phyloP scores from a whole-genome alignment of 2,329 filamentous ascomycete species.

The Fusarium floridanum region DNA sequence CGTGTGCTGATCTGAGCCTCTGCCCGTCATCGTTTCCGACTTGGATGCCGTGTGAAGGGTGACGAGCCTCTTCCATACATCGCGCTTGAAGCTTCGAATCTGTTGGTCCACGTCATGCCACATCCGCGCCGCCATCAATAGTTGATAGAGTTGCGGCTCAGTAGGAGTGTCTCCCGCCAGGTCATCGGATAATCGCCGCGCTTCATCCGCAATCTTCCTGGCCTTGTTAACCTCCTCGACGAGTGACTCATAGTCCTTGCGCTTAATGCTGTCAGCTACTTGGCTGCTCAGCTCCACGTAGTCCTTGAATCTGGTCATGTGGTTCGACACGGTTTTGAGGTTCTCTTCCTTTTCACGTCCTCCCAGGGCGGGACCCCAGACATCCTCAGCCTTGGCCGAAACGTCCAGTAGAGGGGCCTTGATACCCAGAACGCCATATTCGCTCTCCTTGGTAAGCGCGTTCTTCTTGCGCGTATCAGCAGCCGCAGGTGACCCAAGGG shows the following conservation, averaged over 20 bases:
- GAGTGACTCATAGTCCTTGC: conserved; percentile 89
- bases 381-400: conserved; percentile 93
- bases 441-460: conserved; percentile 90
- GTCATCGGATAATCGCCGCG: conserved; percentile 74
- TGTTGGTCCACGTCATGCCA: conserved; percentile 95
- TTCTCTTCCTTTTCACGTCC: conserved; percentile 92
- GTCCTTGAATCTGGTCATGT: conserved; percentile 83
- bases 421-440: conserved; percentile 90
- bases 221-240: conserved; percentile 89
- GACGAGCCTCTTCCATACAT: conserved; percentile 86
- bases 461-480: conserved; percentile 82
- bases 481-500: conserved; percentile 51
- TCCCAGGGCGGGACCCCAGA: conserved; percentile 94
- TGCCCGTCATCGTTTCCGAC: conserved; percentile 60
- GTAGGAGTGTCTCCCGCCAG: conserved; percentile 70
- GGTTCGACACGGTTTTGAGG: conserved; percentile 80
- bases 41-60: conserved; percentile 72
- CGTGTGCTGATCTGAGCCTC: conserved; percentile 86
- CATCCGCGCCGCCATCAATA: conserved; percentile 91
- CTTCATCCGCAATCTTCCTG: conserved; percentile 84
- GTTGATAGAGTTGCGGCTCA: conserved; percentile 85
- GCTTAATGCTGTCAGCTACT: conserved; percentile 86
- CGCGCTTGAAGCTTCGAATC: conserved; percentile 86
- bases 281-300: conserved; percentile 84
- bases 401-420: conserved; percentile 90